Conservation (phyloP, 192 early-diverging fungal species). For the Umbelopsis sp. region DNA sequence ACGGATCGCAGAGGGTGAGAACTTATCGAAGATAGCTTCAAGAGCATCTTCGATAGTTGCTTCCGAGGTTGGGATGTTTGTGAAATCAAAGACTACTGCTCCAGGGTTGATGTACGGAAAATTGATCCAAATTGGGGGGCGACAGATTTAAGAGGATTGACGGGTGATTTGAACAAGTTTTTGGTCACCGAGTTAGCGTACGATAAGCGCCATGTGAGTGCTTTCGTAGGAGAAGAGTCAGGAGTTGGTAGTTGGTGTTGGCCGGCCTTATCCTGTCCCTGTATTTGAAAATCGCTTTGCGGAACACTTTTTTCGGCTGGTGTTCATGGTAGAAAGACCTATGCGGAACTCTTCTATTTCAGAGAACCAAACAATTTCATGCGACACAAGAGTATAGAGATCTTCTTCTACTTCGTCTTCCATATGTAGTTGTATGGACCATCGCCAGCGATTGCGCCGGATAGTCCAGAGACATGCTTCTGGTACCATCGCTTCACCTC, state of each 20-base stretch:
- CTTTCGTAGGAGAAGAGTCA: not conserved
- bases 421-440: not conserved
- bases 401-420: too few species aligned
- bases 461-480: not conserved
- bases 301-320: too few species aligned
- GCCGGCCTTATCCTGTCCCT: not conserved
- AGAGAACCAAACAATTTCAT: too few species aligned
- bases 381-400: too few species aligned
- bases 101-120: not conserved
- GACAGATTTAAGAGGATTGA: not conserved
- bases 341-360: too few species aligned
- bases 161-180: not conserved
- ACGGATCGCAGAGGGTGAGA: not conserved
- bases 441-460: not conserved
- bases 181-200: not conserved
- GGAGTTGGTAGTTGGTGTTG: not conserved
- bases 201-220: not conserved
- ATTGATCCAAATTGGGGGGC: not conserved
- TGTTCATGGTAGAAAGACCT: too few species aligned
- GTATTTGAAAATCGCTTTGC: too few species aligned
- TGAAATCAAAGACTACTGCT: not conserved
- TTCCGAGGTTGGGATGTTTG: not conserved
- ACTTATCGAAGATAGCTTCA: not conserved
- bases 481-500: not conserved
- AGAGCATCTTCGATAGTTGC: not conserved